A percentile compares a stretch with the other conserved stretches of the same genome.
These are phyloP conservation scores for Acer negundo DNA, from an alignment of 345 rosid species.

Conservation along the genomic window DNA sequence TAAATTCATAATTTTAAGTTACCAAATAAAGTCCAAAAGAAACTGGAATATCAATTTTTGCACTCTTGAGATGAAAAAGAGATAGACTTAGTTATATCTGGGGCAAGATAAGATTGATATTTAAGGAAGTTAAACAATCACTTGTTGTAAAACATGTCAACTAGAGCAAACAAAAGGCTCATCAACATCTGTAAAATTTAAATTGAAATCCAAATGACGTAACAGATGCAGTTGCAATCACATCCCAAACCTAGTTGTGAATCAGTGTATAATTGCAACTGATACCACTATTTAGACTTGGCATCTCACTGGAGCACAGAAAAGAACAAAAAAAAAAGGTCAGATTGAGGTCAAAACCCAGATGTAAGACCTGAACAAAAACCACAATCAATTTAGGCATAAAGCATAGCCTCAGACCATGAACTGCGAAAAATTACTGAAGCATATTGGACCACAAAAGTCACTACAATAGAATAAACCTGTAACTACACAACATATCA, in stretches of 20 bases:
- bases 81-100: background rate
- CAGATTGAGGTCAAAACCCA: conserved; percentile 1
- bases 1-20: background rate
- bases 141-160: background rate
- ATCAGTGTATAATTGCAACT: background rate
- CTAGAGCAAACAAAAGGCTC: background rate
- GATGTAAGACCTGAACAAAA: background rate
- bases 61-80: background rate
- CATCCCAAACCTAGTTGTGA: background rate
- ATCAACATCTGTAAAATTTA: background rate
- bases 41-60: too few species aligned
- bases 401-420: background rate
- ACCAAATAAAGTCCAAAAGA: background rate
- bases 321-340: background rate
- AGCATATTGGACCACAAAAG: background rate
- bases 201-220: background rate
- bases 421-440: background rate
- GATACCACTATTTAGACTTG: background rate
- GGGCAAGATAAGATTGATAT: background rate
- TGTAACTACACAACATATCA: background rate
- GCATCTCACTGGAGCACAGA: background rate
- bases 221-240: conserved; percentile 2
- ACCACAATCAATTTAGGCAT: too few species aligned
- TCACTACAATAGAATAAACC: conserved; percentile 3
- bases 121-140: conserved; percentile 3